phyloP scores from a whole-genome alignment of 1,284 basidiomycete species.

The Austroboletus niveus region DNA sequence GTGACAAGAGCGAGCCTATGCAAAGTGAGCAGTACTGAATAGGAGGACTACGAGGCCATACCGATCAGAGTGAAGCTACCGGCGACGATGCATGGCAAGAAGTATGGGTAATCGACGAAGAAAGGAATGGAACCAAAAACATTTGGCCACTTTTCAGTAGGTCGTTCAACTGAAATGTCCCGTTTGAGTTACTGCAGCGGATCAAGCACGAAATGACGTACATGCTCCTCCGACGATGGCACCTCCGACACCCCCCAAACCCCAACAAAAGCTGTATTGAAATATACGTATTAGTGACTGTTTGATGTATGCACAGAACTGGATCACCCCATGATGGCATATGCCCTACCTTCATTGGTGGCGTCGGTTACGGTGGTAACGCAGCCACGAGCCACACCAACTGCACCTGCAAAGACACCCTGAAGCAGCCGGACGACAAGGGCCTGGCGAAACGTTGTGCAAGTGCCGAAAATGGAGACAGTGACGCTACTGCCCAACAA shows the following conservation, averaged over 20 bases:
- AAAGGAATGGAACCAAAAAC: conserved; percentile 65
- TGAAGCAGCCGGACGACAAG: conserved; percentile 89
- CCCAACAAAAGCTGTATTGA: conserved; percentile 79
- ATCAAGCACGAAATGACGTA: conserved; percentile 37
- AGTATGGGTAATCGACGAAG: conserved; percentile 85
- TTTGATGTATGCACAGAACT: neutral
- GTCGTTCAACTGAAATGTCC: conserved; percentile 66
- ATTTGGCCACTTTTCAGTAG: conserved; percentile 81
- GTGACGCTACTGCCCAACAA: conserved; percentile 81
- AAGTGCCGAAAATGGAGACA: conserved; percentile 83
- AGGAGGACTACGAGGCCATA: conserved; percentile 30
- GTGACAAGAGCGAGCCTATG: conserved; percentile 76
- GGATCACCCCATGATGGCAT: conserved; percentile 83
- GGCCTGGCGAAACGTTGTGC: conserved; percentile 78
- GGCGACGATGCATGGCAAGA: conserved; percentile 86
- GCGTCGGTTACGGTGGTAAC: conserved; percentile 87
- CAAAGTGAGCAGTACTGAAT: neutral
- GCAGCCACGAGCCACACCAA: conserved; percentile 89
- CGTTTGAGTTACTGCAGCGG: conserved; percentile 1
- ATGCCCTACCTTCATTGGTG: conserved; percentile 91
- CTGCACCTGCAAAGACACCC: conserved; percentile 93
- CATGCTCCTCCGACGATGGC: conserved; percentile 86
- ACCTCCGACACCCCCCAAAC: conserved; percentile 89
- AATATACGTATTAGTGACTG: conserved; percentile 1
- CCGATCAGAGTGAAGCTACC: conserved; percentile 72